phyloP scores from a whole-genome alignment of 768 basidiomycete species.

The Termitomyces sp. region DNA sequence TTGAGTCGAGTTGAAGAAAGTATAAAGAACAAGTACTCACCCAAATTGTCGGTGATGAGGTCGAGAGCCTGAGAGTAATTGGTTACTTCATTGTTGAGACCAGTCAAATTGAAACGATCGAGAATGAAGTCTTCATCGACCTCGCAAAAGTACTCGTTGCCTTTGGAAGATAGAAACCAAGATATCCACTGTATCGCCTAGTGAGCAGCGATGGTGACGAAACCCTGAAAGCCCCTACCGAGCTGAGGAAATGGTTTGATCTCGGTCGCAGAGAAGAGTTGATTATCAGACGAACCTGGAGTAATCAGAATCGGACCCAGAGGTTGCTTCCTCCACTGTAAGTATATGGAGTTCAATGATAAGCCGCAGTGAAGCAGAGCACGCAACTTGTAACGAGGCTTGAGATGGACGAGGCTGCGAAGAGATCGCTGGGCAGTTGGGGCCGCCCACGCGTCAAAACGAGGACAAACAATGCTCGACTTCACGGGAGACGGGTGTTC shows the following conservation, averaged over 20 bases:
- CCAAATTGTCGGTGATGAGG: constrained; percentile 93
- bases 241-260: constrained; percentile 25
- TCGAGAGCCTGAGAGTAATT: constrained; percentile 94
- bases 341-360: background rate
- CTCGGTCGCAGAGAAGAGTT: background rate
- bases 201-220: constrained; percentile 1
- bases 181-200: constrained; percentile 80
- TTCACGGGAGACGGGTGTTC: background rate
- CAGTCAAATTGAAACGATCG: constrained; percentile 97
- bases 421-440: background rate
- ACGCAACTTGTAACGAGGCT: constrained; percentile 9
- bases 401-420: background rate
- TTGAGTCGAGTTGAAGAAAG: background rate
- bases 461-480: constrained; percentile 1
- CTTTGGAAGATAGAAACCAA: constrained; percentile 96
- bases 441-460: background rate
- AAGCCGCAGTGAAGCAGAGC: background rate
- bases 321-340: constrained; percentile 80
- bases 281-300: constrained; percentile 65
- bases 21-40: constrained; percentile 42
- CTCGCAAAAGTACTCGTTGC: constrained; percentile 99
- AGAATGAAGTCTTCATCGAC: constrained; percentile 99
- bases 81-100: constrained; percentile 92
- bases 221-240: constrained; percentile 27
- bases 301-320: constrained; percentile 94